Percentiles rank a stretch among this genome's conserved stretches.
phyloP scores from a whole-genome alignment of 352 stramenopile genomes.

The Pythium graminicola region DNA sequence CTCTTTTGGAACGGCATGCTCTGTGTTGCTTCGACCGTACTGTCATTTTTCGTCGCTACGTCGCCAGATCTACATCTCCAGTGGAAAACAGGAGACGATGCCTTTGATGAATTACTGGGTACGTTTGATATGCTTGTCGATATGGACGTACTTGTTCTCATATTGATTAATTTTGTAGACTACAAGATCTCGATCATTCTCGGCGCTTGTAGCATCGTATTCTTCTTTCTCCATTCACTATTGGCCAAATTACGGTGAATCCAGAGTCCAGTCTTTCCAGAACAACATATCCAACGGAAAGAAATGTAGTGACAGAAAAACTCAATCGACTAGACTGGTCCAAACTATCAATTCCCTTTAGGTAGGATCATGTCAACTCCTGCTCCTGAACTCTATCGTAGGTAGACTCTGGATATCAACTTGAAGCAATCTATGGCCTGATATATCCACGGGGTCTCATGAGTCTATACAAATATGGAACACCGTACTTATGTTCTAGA shows the following conservation, averaged over 20 bases:
- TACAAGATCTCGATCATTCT: conserved; percentile 83
- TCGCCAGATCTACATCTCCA: conserved; percentile 46
- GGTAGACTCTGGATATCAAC: too few relatives aligned
- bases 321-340: too few relatives aligned
- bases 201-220: conserved; percentile 42
- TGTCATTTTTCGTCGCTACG: conserved; percentile 60
- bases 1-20: conserved; percentile 73
- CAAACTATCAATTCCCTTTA: too few relatives aligned
- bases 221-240: conserved; percentile 66
- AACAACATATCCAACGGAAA: too few relatives aligned
- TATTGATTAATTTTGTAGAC: conserved; percentile 29
- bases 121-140: conserved; percentile 2
- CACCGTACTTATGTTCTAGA: too few relatives aligned
- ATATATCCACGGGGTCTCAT: too few relatives aligned
- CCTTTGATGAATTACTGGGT: conserved; percentile 68
- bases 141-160: background rate
- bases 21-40: conserved; percentile 40
- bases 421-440: too few relatives aligned
- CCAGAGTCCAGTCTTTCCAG: too few relatives aligned
- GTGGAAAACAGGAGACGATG: conserved; percentile 53
- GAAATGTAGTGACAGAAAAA: too few relatives aligned
- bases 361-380: too few relatives aligned
- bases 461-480: too few relatives aligned
- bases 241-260: conserved; percentile 41
- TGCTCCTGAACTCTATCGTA: too few relatives aligned